Evolutionary conservation across 2,329 filamentous ascomycete species (phyloP).

Genomic region (Fusarium floridanum): DNA sequence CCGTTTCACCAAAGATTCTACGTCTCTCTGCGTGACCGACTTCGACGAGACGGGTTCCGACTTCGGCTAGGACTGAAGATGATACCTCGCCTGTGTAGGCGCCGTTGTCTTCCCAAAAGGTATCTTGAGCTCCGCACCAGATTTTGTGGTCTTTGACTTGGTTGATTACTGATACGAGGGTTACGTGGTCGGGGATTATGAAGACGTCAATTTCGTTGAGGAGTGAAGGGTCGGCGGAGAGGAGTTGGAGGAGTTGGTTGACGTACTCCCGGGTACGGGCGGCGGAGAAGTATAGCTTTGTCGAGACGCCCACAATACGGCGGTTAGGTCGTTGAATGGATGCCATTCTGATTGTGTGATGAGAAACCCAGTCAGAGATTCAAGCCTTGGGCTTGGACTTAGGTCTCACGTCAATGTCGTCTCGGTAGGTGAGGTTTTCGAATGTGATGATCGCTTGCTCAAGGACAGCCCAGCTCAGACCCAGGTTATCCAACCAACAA

Average conservation of each 20-base stretch:
- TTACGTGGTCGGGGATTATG: constrained; percentile 82
- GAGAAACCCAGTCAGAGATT: background rate
- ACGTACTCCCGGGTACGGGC: constrained; percentile 71
- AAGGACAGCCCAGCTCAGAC: background rate
- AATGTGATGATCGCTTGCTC: background rate
- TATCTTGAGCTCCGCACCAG: constrained; percentile 82
- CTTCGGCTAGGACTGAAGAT: constrained; percentile 73
- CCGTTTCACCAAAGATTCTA: constrained; percentile 80
- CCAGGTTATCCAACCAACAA: background rate
- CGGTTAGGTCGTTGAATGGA: constrained; percentile 54
- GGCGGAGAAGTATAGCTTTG: constrained; percentile 85
- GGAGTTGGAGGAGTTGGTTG: constrained; percentile 60
- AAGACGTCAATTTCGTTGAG: constrained; percentile 75
- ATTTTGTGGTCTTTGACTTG: constrained; percentile 58
- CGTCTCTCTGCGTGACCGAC: constrained; percentile 86
- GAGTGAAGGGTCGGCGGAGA: constrained; percentile 57
- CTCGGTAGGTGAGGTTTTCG: too few relatives aligned
- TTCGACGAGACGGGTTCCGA: constrained; percentile 80
- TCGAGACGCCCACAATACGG: constrained; percentile 78
- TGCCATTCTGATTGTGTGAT: constrained; percentile 32
- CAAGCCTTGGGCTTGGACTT: too few relatives aligned
- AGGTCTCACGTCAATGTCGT: background rate
- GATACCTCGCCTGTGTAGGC: constrained; percentile 85
- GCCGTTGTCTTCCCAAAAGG: constrained; percentile 76
- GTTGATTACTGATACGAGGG: constrained; percentile 66